Evolutionary conservation across 2,329 filamentous ascomycete genomes (phyloP), one percentile per base, ranked within the genome.

Genomic region (Aspergillus felis): DNA sequence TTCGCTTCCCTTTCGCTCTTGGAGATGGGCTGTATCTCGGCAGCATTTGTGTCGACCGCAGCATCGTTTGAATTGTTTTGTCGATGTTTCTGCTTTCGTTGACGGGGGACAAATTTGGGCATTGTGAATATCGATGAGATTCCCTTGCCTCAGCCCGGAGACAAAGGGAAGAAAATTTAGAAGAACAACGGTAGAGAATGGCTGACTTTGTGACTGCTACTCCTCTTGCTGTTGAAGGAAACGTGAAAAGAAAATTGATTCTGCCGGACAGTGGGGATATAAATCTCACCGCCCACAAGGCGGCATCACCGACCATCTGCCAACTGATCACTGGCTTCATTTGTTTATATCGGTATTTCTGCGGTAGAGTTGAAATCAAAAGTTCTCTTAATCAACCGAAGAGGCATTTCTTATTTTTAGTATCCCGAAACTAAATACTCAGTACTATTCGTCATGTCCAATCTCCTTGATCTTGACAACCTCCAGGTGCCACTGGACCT

Each of bases 1-100:
- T 78, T 79, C 56, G 79, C 79, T 57, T 84, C 81, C 64, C 79
- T 79, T 67, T 84, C 82, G 44, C 73, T 69, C 66, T 83, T 80
- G 51, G 80, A 78, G 27, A 74, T 66, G 12, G 83, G 72, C 61
- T 70, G 57, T 63, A 76, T 67, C 64, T 79, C 70, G 54, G 66
- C 55, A 60, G 68, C 72, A 73, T 79, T 77, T 60, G 74, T 73
- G 61, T 84, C 72, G 78, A 87, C 70, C 51, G 66, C 63, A 41
- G 63, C 51, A 35, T 53, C 55, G 47, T 60, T 41, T 12, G 63
- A 62, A 57, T 73, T 69, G 50, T 70, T 71, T 42, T 70, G 72
- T 51, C 71, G 71, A 51, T 73, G 73, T 59, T 81, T 82, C 64
- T 85, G 83, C 67, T 87, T 87, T 56, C 84, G 80, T 69, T 84